Conservation (phyloP, 2,329 filamentous ascomycete species). For the Aspergillus felis region DNA sequence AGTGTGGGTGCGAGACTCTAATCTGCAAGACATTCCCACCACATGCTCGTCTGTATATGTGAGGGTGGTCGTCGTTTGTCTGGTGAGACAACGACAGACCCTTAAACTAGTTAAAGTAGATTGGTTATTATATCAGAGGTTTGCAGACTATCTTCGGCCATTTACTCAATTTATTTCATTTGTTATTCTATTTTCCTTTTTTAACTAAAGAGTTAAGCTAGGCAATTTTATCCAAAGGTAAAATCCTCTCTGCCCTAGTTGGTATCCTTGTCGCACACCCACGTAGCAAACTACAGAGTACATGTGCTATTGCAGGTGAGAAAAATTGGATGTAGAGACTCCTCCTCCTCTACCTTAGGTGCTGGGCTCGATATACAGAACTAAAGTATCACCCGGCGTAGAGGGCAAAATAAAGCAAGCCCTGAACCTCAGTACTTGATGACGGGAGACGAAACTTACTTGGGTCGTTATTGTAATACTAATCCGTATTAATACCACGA, state of each 20-base stretch:
- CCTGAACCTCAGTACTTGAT: not conserved
- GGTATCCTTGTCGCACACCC: not conserved
- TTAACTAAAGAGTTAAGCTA: too few relatives aligned
- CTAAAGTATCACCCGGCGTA: not conserved
- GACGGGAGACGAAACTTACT: not conserved
- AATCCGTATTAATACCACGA: not conserved
- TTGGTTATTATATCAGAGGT: not conserved
- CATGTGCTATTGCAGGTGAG: not conserved
- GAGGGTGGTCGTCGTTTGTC: conserved; percentile 2
- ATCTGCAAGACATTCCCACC: too few relatives aligned
- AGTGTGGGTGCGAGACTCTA: not conserved
- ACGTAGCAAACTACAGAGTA: not conserved
- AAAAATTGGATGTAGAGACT: not conserved
- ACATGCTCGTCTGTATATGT: not conserved
- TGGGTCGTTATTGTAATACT: not conserved
- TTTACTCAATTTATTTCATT: too few relatives aligned
- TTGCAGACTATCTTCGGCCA: too few relatives aligned
- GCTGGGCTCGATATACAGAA: not conserved
- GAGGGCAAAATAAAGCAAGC: not conserved
- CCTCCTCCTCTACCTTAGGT: not conserved
- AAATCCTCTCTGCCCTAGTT: too few relatives aligned
- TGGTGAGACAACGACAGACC: not conserved
- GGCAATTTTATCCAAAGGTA: too few relatives aligned
- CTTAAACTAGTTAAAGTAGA: not conserved
- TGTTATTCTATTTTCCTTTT: too few relatives aligned